phyloP scores from a whole-genome alignment of 805 yeast genomes.

The Saccharomyces kudriavzevii region DNA sequence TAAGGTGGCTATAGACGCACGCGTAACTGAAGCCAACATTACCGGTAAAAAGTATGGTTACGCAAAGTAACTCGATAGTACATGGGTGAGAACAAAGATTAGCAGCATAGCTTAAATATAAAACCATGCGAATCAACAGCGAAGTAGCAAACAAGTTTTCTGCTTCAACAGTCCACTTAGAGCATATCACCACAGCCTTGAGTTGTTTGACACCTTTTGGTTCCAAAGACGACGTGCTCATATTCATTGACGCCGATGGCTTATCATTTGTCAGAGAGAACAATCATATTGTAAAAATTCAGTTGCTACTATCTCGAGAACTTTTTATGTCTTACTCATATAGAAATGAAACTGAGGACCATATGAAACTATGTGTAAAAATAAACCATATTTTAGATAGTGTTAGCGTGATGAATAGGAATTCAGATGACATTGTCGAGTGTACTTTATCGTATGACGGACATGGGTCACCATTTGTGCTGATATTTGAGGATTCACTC shows the following conservation, averaged over 20 bases:
- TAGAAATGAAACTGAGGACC: constrained; percentile 13
- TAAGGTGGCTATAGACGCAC: not conserved
- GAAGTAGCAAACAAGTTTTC: constrained; percentile 23
- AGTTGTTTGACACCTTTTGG: constrained; percentile 37
- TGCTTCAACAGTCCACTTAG: constrained; percentile 40
- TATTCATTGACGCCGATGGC: constrained; percentile 44
- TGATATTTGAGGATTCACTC: constrained; percentile 47
- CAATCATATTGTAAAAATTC: constrained; percentile 34
- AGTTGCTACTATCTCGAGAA: constrained; percentile 29
- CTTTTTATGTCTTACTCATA: constrained; percentile 25
- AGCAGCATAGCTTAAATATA: not conserved
- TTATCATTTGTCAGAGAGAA: constrained; percentile 43
- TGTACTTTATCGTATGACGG: constrained; percentile 46
- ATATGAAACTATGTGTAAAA: constrained; percentile 36
- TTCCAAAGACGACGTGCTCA: constrained; percentile 30
- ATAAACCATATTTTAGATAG: constrained; percentile 43
- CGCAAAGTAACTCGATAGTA: not conserved
- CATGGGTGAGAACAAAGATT: not conserved
- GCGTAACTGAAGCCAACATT: not conserved
- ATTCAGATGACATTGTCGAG: constrained; percentile 31
- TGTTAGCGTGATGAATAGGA: constrained; percentile 36
- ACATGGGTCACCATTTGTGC: constrained; percentile 44
- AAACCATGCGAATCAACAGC: not conserved
- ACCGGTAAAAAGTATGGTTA: not conserved
- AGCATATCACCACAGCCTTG: constrained; percentile 40